Evolutionary conservation across 129 eudicot species (phyloP), one percentile per base, ranked within the genome.

Genomic region (Ambrosia trifida): DNA sequence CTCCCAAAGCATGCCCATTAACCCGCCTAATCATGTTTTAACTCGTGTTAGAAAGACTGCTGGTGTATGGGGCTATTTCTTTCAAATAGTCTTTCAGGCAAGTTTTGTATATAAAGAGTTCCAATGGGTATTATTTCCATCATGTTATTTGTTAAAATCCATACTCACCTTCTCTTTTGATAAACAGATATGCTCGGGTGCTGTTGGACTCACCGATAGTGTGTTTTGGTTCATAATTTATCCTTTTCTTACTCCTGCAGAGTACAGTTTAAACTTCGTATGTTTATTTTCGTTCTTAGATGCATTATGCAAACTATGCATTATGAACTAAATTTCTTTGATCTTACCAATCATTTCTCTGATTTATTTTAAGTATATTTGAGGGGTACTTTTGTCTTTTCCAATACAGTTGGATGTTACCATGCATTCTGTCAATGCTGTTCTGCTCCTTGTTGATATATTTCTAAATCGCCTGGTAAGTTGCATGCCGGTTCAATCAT

Each of bases 71-170:
- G 91, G 84, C 8, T 90, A 95, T 70, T 70, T 73, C 33, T 81
- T 90, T 64, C 99, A 95, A 73, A 80, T 90, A 69, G 50, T 90
- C 69, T 95, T 80, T 71, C 99, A 95, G 97, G 99, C 75, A 65
- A 79, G 85, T 78, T 60, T 70, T 53, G 70, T 13, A 19, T 7
- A 70, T 30, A 46, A 33, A 35, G 28, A 11, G 24, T 16, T 76
- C 33, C 64, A 9, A 8, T 49, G 30, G 58, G 64, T 68, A 45
- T 68, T 68, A 58, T 51, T 31, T 61, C 11, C 65, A 40, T 32
- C 7, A 8, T 9, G 10, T 14, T 35, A 7, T 57, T 19, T 10
- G 32, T 47, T 69, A 54, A 5, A 40, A 57, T 32, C 7, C 31
- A 1, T 66, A 71, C 70, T 49, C 56, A 17, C 57, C 20, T 63